These are phyloP conservation scores for Cercis canadensis DNA, from an alignment of 306 rosid species.

Conservation along the genomic window DNA sequence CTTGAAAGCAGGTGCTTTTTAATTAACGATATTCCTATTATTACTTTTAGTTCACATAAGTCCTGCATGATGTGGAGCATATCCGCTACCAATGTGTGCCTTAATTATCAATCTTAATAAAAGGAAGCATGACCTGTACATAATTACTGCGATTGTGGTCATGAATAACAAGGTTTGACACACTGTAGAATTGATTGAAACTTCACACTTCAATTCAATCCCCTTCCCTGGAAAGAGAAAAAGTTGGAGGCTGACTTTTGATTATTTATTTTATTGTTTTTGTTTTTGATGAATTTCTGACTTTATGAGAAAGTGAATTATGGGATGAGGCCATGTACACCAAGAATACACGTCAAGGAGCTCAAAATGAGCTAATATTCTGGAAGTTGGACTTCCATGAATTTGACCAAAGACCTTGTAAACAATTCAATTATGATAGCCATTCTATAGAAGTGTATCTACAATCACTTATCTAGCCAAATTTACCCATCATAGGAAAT, in stretches of 20 bases:
- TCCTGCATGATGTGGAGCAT: not conserved
- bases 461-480: not conserved
- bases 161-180: not conserved
- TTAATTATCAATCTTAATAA: not conserved
- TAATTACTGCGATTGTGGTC: no score
- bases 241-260: no score
- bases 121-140: not conserved
- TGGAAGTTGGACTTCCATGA: not conserved
- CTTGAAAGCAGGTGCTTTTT: conserved; percentile 16
- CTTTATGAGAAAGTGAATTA: no score
- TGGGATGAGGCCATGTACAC: no score
- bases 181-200: no score
- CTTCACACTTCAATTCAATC: no score
- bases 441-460: not conserved
- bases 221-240: no score
- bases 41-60: not conserved
- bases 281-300: no score
- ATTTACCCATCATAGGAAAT: not conserved
- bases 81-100: not conserved
- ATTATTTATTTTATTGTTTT: no score
- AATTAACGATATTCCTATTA: not conserved
- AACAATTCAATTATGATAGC: not conserved
- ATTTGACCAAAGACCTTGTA: conserved; percentile 1
- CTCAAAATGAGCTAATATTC: no score
- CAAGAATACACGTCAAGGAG: no score